Evolutionary conservation across 192 early-diverging fungal species (phyloP).

Genomic region (Coemansia sp.): DNA sequence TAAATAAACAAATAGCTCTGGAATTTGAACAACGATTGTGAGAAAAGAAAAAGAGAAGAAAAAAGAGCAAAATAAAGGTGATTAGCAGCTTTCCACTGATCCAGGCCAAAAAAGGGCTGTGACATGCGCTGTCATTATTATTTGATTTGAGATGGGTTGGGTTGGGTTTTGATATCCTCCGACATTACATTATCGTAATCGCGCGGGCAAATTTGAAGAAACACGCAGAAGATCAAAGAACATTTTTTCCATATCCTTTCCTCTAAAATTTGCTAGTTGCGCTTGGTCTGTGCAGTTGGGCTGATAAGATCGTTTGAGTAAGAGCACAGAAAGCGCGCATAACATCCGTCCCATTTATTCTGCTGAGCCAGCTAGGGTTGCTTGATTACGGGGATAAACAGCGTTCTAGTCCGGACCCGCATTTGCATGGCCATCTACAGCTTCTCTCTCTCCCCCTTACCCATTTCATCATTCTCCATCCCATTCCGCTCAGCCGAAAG

Average conservation of each 20-base stretch:
- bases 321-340: no score
- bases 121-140: not conserved
- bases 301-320: no score
- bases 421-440: no score
- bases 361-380: no score
- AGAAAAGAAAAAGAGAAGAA: not conserved
- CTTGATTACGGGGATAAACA: no score
- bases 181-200: conserved; percentile 25
- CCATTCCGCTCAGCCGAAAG: no score
- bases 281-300: not conserved
- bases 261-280: no score
- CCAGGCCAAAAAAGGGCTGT: not conserved
- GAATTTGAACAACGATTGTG: not conserved
- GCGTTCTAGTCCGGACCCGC: no score
- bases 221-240: conserved; percentile 14
- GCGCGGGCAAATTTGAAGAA: conserved; percentile 22
- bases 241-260: not conserved
- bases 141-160: not conserved
- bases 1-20: conserved; percentile 1
- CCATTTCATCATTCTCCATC: no score
- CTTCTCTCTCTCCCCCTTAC: no score
- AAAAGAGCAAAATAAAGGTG: not conserved
- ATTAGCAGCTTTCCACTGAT: no score
- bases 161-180: not conserved
- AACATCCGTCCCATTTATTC: no score